phyloP scores from a whole-genome alignment of 2,329 filamentous ascomycete species.

The Phyllosticta paracitricarpa region DNA sequence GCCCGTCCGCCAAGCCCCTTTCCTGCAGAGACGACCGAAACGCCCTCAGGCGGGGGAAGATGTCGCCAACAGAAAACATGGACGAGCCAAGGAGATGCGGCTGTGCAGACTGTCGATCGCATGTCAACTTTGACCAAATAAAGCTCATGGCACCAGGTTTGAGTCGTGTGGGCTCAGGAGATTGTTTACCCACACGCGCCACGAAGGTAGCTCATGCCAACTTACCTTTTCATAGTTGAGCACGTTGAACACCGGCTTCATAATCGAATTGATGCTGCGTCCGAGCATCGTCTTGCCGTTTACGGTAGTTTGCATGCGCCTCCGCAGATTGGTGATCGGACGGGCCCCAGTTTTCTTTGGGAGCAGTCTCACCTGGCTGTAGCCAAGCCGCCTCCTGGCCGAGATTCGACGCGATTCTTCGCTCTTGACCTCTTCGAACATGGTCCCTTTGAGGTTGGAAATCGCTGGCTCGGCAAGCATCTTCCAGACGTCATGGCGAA shows the following conservation, averaged over 20 bases:
- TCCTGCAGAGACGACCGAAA: slow-evolving; percentile 50
- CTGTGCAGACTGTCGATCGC: slow-evolving; percentile 18
- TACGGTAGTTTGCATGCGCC: slow-evolving; percentile 45
- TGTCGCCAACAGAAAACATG: slow-evolving; percentile 70
- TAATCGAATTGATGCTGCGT: slow-evolving; percentile 57
- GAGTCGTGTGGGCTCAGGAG: background rate
- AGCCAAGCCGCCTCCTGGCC: slow-evolving; percentile 56
- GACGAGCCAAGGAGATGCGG: slow-evolving; percentile 62
- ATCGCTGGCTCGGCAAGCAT: slow-evolving; percentile 65
- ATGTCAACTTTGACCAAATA: background rate
- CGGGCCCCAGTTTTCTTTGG: slow-evolving; percentile 70
- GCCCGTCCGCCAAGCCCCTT: slow-evolving; percentile 24
- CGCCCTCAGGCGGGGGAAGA: slow-evolving; percentile 60
- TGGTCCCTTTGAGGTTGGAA: slow-evolving; percentile 52
- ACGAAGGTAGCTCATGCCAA: background rate
- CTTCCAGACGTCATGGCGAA: slow-evolving; percentile 88
- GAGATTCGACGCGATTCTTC: slow-evolving; percentile 49
- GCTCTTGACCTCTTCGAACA: slow-evolving; percentile 68
- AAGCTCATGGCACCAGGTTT: background rate
- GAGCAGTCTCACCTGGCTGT: slow-evolving; percentile 68
- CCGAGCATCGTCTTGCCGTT: slow-evolving; percentile 48
- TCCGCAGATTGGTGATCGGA: slow-evolving; percentile 77
- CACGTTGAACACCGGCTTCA: slow-evolving; percentile 65
- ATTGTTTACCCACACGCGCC: background rate
- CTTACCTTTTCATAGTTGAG: slow-evolving; percentile 68